A percentile compares a stretch with the other conserved stretches of the same genome.
Conservation (phyloP, 1,284 basidiomycete genomes). For the Ceratobasidium theobromae region DNA sequence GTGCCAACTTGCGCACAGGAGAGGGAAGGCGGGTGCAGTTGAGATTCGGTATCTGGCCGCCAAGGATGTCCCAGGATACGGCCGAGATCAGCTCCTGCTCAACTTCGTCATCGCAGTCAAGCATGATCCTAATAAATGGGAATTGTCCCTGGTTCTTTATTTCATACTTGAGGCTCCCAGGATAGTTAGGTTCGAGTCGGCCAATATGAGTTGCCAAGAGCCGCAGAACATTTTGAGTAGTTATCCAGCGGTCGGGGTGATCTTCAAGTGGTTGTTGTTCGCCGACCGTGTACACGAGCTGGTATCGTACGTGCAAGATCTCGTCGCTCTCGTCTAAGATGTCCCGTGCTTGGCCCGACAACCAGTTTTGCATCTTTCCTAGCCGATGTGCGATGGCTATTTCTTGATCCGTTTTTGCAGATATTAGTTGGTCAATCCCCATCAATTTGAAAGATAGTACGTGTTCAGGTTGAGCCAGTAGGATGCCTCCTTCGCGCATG, state of each 20-base stretch:
- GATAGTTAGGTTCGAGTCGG: slow-evolving; percentile 6
- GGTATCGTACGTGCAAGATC: slow-evolving; percentile 52
- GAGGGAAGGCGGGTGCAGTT: slow-evolving; percentile 31
- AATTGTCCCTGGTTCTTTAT: slow-evolving; percentile 38
- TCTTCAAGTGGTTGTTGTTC: slow-evolving; percentile 47
- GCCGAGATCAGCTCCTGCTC: neutral
- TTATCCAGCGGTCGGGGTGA: slow-evolving; percentile 52
- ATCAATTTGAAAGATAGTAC: slow-evolving; percentile 54
- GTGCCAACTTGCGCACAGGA: slow-evolving; percentile 36
- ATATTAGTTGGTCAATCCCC: slow-evolving; percentile 45
- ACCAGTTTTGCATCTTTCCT: slow-evolving; percentile 44
- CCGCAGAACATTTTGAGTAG: slow-evolving; percentile 48
- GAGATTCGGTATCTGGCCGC: slow-evolving; percentile 37
- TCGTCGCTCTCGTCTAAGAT: slow-evolving; percentile 59
- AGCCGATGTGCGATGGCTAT: slow-evolving; percentile 29
- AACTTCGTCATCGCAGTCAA: neutral
- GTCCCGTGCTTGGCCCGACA: slow-evolving; percentile 46
- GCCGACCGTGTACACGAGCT: slow-evolving; percentile 52
- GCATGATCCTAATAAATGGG: slow-evolving; percentile 44
- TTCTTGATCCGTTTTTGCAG: slow-evolving; percentile 5
- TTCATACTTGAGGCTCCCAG: slow-evolving; percentile 37
- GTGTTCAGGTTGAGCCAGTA: slow-evolving; percentile 56
- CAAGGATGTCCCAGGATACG: slow-evolving; percentile 39
- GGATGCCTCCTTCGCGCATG: slow-evolving; percentile 46
- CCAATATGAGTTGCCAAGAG: slow-evolving; percentile 37